Base-by-base conservation (phyloP, 352 stramenopile genomes). In the Thraustochytrium sp. region DNA sequence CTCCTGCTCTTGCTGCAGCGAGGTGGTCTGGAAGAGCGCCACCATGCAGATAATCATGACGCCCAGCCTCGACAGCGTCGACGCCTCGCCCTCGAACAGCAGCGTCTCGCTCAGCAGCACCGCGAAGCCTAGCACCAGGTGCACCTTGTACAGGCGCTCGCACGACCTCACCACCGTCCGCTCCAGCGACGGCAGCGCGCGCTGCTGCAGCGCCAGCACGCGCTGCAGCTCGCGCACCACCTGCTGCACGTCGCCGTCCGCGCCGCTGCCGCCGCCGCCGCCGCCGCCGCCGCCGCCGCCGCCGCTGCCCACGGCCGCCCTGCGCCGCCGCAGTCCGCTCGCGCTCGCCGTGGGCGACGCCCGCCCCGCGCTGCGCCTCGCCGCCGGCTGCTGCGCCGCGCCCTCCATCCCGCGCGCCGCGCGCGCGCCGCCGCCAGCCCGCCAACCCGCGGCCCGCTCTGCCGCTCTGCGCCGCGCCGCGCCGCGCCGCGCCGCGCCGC, bases 31-130 rank as follows among this genome's bases (percentile, higher is more conserved):
- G 2, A 72, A 72, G 36, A 72, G 59, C 1, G 59, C 29, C 34
- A 72, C 40, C 59, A 72, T 72, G 9, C 59, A 72, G 26, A 72
- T 26, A 9, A 72, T 46, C 59, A 72, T 72, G 13, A 72, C 59
- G 21, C 8, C 59, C 5, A 72, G 26, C 11, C 59, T 21, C 26
- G 59, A 72, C 5, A 26, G 42, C 5, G 46, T 29, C 21, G 36
- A 29, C 8, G 59, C 59, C 16, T 72, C 59, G 11, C 59, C 59
- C 4, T 72, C 59, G 59, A 34, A 72, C 34, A 72, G 26, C 9
- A 72, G 36, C 1, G 59, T 46, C 46, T 72, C 59, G 59, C 59
- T 72, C 9, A 72, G 36, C 13, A 72, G 59, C 9, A 72, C 59
- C 16, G 31, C 13, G 4, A 72, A 72, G 16, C 59, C 59, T 26